A percentile compares a stretch with the other conserved stretches of the same genome.
Evolutionary conservation across 139 green algal species (phyloP).

Genomic region (Haematococcus lacustris): DNA sequence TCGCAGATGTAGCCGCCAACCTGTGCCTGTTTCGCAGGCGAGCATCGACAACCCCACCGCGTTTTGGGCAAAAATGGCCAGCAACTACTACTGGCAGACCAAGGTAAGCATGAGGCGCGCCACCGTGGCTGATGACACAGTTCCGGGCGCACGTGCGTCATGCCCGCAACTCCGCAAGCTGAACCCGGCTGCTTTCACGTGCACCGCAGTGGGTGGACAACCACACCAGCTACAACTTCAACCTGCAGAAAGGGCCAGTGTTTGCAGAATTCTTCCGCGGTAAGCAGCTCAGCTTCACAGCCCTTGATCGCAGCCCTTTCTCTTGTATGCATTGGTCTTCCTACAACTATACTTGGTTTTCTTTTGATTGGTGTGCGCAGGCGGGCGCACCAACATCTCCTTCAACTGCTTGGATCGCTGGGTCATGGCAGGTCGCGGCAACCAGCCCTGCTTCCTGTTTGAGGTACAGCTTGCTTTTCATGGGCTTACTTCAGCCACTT

Average conservation of each 20-base stretch:
- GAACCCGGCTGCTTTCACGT: background rate
- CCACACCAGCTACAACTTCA: slow-evolving; percentile 59
- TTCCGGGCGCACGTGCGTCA: no score
- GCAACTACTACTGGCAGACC: slow-evolving; percentile 78
- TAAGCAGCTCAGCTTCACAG: background rate
- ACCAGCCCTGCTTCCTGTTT: slow-evolving; percentile 54
- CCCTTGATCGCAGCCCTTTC: background rate
- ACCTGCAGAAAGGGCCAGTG: slow-evolving; percentile 64
- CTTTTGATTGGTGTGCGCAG: background rate
- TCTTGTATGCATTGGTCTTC: slow-evolving; percentile 17
- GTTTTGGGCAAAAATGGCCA: slow-evolving; percentile 82
- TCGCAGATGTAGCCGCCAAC: no score
- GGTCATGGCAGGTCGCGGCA: slow-evolving; percentile 45
- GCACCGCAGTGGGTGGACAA: background rate
- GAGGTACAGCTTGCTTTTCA: background rate
- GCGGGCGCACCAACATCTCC: slow-evolving; percentile 65
- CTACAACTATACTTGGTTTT: background rate
- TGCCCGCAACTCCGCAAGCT: background rate
- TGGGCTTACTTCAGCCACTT: background rate
- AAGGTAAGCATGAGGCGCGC: slow-evolving; percentile 7
- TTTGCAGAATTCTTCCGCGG: slow-evolving; percentile 66
- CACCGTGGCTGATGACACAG: slow-evolving; percentile 4
- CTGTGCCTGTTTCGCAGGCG: slow-evolving; percentile 2
- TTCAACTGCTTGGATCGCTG: slow-evolving; percentile 81
- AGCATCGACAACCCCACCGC: slow-evolving; percentile 69